Evolutionary conservation across 768 basidiomycete genomes (phyloP), one percentile per base, ranked within the genome.

Genomic region (Gloeopeniophorella convolvens): DNA sequence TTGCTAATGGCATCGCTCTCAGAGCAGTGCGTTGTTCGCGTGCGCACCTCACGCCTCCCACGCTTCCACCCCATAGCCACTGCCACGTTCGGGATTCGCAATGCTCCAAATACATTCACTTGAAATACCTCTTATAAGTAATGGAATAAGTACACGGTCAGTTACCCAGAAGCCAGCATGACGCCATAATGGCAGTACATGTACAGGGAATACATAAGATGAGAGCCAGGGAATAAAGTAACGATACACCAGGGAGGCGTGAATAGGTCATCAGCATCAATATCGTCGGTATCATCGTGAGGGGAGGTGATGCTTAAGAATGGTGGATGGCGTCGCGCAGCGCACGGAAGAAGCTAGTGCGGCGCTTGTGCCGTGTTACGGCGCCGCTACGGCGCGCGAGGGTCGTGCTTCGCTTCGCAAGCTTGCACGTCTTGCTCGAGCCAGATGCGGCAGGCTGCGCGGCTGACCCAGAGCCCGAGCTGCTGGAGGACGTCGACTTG

Each of bases 331-430:
- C 52, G 4, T 42, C 52, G 12, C 30, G 41, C 32, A 54, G 30
- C 15, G 46, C 24, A 21, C 52, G 46, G n/a, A 39, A 37, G 21
- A 54, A 54, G 35, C 52, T 33, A 5, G 18, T 37, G 24, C 15
- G 42, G 20, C 42, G 52, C 11, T 39, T 54, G 11, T 54, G 52
- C 11, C 27, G 28, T 9, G 23, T 9, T 16, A 48, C 11, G 21
- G 21, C 3, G 10, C n/a, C n/a, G 40, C 53, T 51, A 35, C 44
- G 31, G 7, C 31, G 20, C 13, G 42, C 37, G 42, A 31, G 9
- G 12, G 43, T 18, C 21, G 26, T 23, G 27, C 35, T 13, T 7
- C 26, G 54, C 23, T 42, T 55, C 43, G 21, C 9, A n/a, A 55
- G 50, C 34, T 24, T 41, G 33, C 54, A 55, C 4, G 40, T 11